Evolutionary conservation across 2,329 filamentous ascomycete genomes (phyloP), one percentile per base, ranked within the genome.

Genomic region (Botrytis squamosa): DNA sequence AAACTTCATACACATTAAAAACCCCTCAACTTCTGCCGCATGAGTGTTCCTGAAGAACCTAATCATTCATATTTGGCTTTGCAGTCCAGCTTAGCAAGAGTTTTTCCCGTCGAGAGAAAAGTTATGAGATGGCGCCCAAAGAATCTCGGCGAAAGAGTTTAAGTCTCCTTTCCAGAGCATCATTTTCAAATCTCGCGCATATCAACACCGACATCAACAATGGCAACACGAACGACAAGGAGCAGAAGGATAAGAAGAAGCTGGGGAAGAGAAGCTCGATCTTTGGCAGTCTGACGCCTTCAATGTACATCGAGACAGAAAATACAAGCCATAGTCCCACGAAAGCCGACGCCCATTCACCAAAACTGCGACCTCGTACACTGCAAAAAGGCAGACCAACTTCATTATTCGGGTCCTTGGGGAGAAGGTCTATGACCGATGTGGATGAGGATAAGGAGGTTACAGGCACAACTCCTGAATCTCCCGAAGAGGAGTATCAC

Each of bases 381-480:
- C 74, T 81, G 14, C 78, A 80, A 68, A 82, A 81, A 69, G 77
- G 74, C 20, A 75, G 80, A 57, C 80, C 81, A 55, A 74, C 76
- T 44, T 81, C 80, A 18, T 75, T 81, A 40, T 81, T 82, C 74
- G 81, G 81, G 7, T 81, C 80, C 57, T 66, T 82, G 57, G 80
- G 80, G 22, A 80, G 77, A 65, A 80, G 74, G 69, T 81, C 81
- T 8, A 75, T 79, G 62, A 76, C 73, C 33, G 76, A 78, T 62
- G 71, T 78, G 25, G 80, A 77, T 9, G 79, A 75, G 25, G 78
- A 79, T 40, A 72, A 73, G 49, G 77, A 79, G 29, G 75, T 74
- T 36, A 66, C 72, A 59, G 66, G 70, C n/a, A 76, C 74, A 20
- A 74, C 77, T 33, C 78, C 78, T 22, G 78, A 78, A 40, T 78